A percentile compares a stretch with the other conserved stretches of the same genome.
Evolutionary conservation across 2,329 filamentous ascomycete species (phyloP).

Genomic region (Remersonia thermophila): DNA sequence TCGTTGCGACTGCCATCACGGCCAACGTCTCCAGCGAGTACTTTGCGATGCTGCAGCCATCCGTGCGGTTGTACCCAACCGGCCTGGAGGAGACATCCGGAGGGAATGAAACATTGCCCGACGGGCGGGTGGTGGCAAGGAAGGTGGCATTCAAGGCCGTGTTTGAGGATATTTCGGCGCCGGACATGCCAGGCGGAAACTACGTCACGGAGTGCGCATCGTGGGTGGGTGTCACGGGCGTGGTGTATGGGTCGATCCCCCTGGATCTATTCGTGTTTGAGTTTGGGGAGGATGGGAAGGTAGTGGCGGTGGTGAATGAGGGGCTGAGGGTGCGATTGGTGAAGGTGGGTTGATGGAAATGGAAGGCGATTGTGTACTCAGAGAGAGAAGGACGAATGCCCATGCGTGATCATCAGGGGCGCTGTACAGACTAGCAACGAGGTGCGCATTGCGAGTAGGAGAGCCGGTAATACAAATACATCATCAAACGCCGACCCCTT

Average conservation of each 20-base stretch:
- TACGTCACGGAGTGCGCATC: constrained; percentile 16
- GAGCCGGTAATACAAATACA: too few species aligned
- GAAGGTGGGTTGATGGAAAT: constrained; percentile 8
- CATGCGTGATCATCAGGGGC: too few species aligned
- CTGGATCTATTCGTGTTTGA: constrained; percentile 20
- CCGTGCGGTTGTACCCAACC: constrained; percentile 22
- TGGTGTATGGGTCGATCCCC: constrained; percentile 16
- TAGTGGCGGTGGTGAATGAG: constrained; percentile 16
- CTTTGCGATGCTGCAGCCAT: constrained; percentile 16
- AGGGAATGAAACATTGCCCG: too few species aligned
- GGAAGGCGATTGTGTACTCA: background rate
- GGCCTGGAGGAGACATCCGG: constrained; percentile 18
- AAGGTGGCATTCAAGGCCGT: constrained; percentile 24
- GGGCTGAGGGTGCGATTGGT: constrained; percentile 17
- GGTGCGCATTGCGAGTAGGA: too few species aligned
- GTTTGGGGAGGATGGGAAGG: constrained; percentile 13
- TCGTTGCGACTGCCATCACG: constrained; percentile 12
- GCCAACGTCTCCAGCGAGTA: constrained; percentile 16
- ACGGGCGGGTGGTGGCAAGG: constrained; percentile 15
- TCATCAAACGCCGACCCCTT: too few species aligned
- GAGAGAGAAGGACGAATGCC: too few species aligned
- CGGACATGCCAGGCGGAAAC: constrained; percentile 2
- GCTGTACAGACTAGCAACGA: too few species aligned
- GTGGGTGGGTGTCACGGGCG: constrained; percentile 16
- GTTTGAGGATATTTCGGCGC: constrained; percentile 20